Percentiles rank a stretch among this genome's conserved stretches.
Evolutionary conservation across 2,329 filamentous ascomycete genomes (phyloP).

Genomic region (Stromatinia cepivora): DNA sequence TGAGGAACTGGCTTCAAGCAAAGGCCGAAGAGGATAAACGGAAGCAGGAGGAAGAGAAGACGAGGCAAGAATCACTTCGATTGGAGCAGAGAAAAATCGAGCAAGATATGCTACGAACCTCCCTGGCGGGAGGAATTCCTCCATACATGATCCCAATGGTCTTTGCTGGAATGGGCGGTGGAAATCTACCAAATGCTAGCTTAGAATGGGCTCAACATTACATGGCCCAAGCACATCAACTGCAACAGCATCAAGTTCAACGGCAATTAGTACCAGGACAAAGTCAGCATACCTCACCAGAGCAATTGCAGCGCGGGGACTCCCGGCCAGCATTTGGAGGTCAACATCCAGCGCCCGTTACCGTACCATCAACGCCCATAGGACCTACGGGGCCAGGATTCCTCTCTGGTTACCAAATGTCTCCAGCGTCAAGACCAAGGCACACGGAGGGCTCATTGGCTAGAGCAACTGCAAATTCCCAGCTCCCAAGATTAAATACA

Average conservation of each 20-base stretch:
- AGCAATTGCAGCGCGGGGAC: conserved; percentile 56
- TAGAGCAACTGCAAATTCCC: conserved; percentile 38
- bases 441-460: conserved; percentile 35
- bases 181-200: conserved; percentile 58
- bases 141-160: conserved; percentile 73
- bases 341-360: conserved; percentile 34
- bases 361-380: conserved; percentile 39
- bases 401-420: conserved; percentile 40
- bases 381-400: conserved; percentile 34
- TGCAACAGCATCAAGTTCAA: conserved; percentile 45
- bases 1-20: conserved; percentile 69
- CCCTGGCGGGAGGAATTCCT: conserved; percentile 68
- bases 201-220: conserved; percentile 70
- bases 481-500: conserved; percentile 47
- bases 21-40: conserved; percentile 73
- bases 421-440: conserved; percentile 38
- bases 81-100: conserved; percentile 73
- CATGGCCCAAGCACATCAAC: conserved; percentile 53
- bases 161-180: conserved; percentile 70
- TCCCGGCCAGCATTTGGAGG: conserved; percentile 43
- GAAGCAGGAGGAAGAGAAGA: conserved; percentile 72
- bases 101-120: conserved; percentile 69
- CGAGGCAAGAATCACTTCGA: conserved; percentile 60
- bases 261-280: conserved; percentile 49
- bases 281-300: conserved; percentile 50